These are phyloP conservation scores for Didymella pomorum DNA, from an alignment of 2,329 filamentous ascomycete genomes.

Conservation along the genomic window DNA sequence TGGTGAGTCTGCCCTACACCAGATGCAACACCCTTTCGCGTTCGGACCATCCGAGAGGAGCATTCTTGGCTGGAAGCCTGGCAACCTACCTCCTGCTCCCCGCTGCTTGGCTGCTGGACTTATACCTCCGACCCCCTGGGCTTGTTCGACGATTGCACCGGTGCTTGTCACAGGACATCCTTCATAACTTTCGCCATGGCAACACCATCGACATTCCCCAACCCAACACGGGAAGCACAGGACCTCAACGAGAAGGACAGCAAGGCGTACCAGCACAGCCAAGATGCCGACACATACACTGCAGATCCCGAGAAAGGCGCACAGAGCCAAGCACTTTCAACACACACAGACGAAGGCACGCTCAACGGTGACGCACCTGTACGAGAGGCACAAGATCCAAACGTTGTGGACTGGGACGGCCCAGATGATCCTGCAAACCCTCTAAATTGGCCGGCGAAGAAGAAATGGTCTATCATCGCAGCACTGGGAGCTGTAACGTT, in stretches of 20 bases:
- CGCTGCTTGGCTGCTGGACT: not conserved
- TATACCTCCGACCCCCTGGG: not conserved
- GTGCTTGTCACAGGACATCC: not conserved
- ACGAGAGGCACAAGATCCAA: constrained; percentile 31
- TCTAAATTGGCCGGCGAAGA: constrained; percentile 48
- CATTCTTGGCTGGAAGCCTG: not conserved
- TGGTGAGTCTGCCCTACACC: not conserved
- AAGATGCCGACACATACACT: constrained; percentile 37
- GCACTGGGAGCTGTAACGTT: constrained; percentile 48
- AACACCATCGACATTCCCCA: constrained; percentile 29
- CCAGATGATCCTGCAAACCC: constrained; percentile 52
- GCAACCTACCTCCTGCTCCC: not conserved
- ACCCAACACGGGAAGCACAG: constrained; percentile 29
- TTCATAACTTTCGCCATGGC: constrained; percentile 28
- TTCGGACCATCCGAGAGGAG: constrained; percentile 14
- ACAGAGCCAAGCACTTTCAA: constrained; percentile 34
- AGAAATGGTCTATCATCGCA: constrained; percentile 50
- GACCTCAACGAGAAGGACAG: constrained; percentile 32
- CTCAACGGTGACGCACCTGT: constrained; percentile 23
- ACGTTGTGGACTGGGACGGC: constrained; percentile 48
- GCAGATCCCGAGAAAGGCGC: constrained; percentile 42
- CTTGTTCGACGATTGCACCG: not conserved
- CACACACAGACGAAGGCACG: constrained; percentile 37
- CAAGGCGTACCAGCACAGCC: constrained; percentile 38
- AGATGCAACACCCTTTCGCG: constrained; percentile 6